Evolutionary conservation across 2,329 filamentous ascomycete species (phyloP), one percentile per base, ranked within the genome.

Genomic region (Simplicillium aogashimaense): DNA sequence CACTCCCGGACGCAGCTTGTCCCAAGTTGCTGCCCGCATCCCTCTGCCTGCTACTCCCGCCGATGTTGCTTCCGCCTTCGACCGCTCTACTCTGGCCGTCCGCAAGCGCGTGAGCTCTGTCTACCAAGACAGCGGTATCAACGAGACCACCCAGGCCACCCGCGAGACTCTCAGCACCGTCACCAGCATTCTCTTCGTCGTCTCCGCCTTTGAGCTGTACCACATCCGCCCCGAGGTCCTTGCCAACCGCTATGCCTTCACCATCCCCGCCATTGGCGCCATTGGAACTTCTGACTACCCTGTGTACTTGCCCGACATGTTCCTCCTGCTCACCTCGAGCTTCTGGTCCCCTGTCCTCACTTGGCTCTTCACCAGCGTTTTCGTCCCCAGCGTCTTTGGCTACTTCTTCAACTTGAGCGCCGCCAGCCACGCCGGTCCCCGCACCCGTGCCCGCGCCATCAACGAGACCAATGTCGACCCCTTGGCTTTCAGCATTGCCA

Each of bases 321-420:
- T 92, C 60, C 63, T 82, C 25, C 66, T 95, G 8, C 62, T 94
- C 30, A 85, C 83, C 2, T 66, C 73, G 31, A 74, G 74, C 18
- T 97, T 95, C 72, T 97, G 90, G 90, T 80, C 76, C 1, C 83
- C 89, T 0, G 77, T 84, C 41, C 69, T 80, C 7, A 70, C 88
- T 15, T 97, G 89, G 88, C 58, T 77, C 5, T 57, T 81, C 29
- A 92, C 87, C 9, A 83, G 77, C 55, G 60, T 86, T 40, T 53
- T 85, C 34, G 48, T 90, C 20, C 90, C 90, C 2, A 66, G 81
- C 37, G 46, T 84, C 28, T 69, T 79, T 33, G 86, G 85, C 18
- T 97, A 92, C 67, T 94, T 95, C 59, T 83, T 94, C 74, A 97
- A 97, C 63, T 62, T 95, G 53, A 86, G 81, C 31, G 65, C 69